Percentiles rank a stretch among this genome's conserved stretches.
phyloP scores from a whole-genome alignment of 2,329 filamentous ascomycete species.

The Cadophora sp. region DNA sequence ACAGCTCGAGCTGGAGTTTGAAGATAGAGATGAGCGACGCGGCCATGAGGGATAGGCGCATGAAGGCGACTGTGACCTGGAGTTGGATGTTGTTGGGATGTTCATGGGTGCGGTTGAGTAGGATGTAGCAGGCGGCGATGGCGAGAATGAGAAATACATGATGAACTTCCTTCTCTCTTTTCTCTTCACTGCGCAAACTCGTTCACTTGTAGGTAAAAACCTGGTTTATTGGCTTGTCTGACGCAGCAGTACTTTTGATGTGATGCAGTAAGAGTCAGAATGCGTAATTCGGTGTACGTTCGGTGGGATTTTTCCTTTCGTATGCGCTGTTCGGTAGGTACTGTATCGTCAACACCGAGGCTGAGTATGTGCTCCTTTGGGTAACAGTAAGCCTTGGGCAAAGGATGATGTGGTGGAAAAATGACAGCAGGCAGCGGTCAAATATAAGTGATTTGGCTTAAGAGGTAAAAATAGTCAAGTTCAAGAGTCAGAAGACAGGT shows the following conservation, averaged over 20 bases:
- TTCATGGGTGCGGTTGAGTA: conserved; percentile 41
- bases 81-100: conserved; percentile 37
- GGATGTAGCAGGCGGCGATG: conserved; percentile 37
- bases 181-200: neutral
- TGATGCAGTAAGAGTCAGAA: conserved; percentile 16
- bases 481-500: neutral
- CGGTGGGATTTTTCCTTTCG: conserved; percentile 7
- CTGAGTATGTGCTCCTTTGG: conserved; percentile 15
- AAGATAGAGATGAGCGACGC: conserved; percentile 56
- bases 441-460: conserved; percentile 5
- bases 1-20: conserved; percentile 31
- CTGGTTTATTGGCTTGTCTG: conserved; percentile 2
- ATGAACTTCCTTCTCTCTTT: neutral
- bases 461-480: neutral
- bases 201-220: conserved; percentile 7
- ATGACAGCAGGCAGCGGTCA: conserved; percentile 3
- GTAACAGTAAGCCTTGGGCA: neutral
- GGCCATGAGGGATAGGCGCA: conserved; percentile 68
- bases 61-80: conserved; percentile 38
- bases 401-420: neutral
- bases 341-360: conserved; percentile 16
- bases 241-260: neutral
- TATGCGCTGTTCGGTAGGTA: conserved; percentile 9
- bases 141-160: conserved; percentile 43
- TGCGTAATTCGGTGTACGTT: conserved; percentile 18